Percentiles rank a stretch among this genome's conserved stretches.
These are phyloP conservation scores for Fraxinus platypoda DNA, from an alignment of 305 asterid species.

Conservation along the genomic window DNA sequence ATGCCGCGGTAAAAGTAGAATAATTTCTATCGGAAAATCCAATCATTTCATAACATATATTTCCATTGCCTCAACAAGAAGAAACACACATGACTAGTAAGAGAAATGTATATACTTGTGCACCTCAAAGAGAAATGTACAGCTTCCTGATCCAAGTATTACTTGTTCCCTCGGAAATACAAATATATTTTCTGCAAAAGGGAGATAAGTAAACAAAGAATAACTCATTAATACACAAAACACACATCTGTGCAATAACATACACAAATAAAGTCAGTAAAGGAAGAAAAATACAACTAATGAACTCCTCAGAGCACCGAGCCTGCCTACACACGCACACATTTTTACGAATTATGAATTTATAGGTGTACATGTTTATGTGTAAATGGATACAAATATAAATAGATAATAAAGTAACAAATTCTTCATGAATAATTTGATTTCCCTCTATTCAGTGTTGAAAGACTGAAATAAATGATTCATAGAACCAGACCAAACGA, in stretches of 20 bases:
- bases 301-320: not conserved
- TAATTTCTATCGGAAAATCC: conserved; percentile 1
- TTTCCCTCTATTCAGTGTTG: not conserved
- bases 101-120: conserved; percentile 13
- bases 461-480: not conserved
- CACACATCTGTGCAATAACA: not conserved
- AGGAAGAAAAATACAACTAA: not conserved
- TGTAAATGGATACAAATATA: not conserved
- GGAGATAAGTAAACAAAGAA: not conserved
- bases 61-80: conserved; percentile 16
- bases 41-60: conserved; percentile 24
- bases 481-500: not conserved
- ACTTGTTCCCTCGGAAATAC: conserved; percentile 83
- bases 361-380: not conserved
- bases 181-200: conserved; percentile 77
- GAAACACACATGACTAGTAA: conserved; percentile 20
- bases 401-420: not conserved
- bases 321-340: not conserved
- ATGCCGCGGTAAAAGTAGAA: not conserved
- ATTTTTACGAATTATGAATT: not conserved
- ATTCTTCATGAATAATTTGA: not conserved
- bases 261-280: not conserved
- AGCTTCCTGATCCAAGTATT: conserved; percentile 24
- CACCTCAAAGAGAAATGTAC: conserved; percentile 26
- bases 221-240: not conserved